Evolutionary conservation across 2,329 filamentous ascomycete genomes (phyloP), one percentile per base, ranked within the genome.

Genomic region (Fusarium devonianum): DNA sequence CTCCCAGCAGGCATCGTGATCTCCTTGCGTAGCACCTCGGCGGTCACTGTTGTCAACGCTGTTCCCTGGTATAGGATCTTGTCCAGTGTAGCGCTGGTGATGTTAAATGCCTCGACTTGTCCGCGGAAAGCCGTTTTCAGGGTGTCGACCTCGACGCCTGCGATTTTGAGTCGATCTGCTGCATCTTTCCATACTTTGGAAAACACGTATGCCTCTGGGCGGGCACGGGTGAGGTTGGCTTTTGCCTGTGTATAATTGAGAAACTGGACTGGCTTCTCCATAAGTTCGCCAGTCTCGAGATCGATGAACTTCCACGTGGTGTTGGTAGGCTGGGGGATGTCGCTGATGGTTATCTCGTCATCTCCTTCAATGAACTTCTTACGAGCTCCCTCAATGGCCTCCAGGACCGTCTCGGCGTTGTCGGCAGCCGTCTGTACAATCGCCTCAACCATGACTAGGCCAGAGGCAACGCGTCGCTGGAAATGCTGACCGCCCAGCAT

Each of bases 401-500:
- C 17, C 4, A 57, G 50, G 0, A 68, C 58, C 5, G 58, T 32
- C 0, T 63, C 45, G 0, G 52, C 57, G 1, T 64, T 56, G 3
- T 68, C 65, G 0, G 60, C 51, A 0, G 66, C 66, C 2, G 60
- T 61, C n/a, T 68, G 62, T 0, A 68, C 34, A 4, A 68, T 50
- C 1, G 62, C 41, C 4, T 60, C 50, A 1, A 68, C 48, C 60
- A 62, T 68, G 1, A 53, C 56, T 7, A 68, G 26, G 4, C 56
- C 58, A 2, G 66, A 59, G 12, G 64, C 64, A 3, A 69, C 67
- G 17, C 69, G 68, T 0, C 65, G 62, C 39, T 70, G 68, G 3
- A 69, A 69, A 26, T 70, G 67, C 38, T 69, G 68, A n/a, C 62
- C 54, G 1, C 65, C 68, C 1, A 70, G 48, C 41, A 60, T 65